Evolutionary conservation across 345 rosid genomes (phyloP).

Genomic region (thale cress (Arabidopsis thaliana)): DNA sequence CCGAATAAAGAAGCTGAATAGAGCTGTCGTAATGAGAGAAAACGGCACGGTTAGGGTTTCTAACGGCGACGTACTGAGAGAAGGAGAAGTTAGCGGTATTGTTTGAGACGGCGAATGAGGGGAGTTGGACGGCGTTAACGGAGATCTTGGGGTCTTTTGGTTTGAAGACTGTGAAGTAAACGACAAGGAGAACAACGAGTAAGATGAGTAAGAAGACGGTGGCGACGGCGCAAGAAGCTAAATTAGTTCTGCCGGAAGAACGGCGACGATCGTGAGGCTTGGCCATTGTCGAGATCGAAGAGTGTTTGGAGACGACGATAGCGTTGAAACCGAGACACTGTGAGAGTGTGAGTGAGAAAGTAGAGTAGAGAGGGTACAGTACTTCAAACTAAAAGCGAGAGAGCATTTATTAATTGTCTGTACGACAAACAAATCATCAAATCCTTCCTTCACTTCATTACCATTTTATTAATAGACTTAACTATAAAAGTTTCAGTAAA

Average conservation of each 20-base stretch:
- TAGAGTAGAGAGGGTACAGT: not conserved
- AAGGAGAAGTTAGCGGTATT: conserved; percentile 87
- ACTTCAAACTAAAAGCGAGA: conserved; percentile 7
- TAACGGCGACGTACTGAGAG: conserved; percentile 85
- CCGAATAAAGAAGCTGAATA: conserved; percentile 86
- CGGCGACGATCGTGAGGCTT: conserved; percentile 44
- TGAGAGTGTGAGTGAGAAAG: not conserved
- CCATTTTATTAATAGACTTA: not conserved
- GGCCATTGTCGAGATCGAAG: conserved; percentile 37
- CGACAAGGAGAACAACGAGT: conserved; percentile 64
- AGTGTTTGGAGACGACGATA: conserved; percentile 35
- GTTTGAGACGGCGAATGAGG: conserved; percentile 87
- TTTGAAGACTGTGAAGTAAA: conserved; percentile 92
- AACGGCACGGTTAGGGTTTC: conserved; percentile 81
- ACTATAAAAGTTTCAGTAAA: not conserved
- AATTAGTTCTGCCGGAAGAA: conserved; percentile 70
- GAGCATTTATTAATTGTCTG: not conserved
- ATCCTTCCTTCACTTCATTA: not conserved
- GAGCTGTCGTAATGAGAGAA: conserved; percentile 96
- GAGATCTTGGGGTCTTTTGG: conserved; percentile 90
- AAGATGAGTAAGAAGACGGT: conserved; percentile 78
- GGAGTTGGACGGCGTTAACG: conserved; percentile 87
- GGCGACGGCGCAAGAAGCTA: conserved; percentile 94
- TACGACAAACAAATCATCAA: not conserved
- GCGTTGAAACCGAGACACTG: conserved; percentile 9